Base-by-base conservation (phyloP, 2,329 filamentous ascomycete genomes). In the Fusarium nygamai region DNA sequence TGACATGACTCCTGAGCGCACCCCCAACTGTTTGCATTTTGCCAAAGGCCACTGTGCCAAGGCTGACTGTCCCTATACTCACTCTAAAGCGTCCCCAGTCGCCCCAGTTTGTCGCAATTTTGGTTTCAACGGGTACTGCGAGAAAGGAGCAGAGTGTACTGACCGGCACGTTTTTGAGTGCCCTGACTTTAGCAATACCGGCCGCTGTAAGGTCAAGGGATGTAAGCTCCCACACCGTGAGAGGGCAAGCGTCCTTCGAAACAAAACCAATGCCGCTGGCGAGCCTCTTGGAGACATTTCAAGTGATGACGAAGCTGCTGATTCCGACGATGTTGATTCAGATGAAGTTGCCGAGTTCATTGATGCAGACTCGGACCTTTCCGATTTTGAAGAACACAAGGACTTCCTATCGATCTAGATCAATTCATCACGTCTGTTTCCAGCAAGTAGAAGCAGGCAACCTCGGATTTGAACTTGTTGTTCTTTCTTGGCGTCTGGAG, bases 101-200 rank as follows among this genome's bases (percentile, higher is more conserved):
- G 94, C 95, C 58, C 91, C 89, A 36, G 94, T 98, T 54, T 99
- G 96, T 85, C 90, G 91, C 77, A 85, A 90, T 27, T 98, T 99
- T 86, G 96, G 94, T 34, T 90, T 91, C 61, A 89, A 95, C 79
- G 96, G 96, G 61, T 98, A 95, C 83, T 98, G 96, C 85, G 92
- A 93, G 71, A 93, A 93, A 81, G 96, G 96, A 69, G 88, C 89
- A 64, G 84, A 87, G 63, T 98, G 96, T 84, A 84, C 90, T 69
- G 91, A 96, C 73, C 92, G 95, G 70, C 96, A 99, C 85, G 92
- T 96, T 66, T 92, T 93, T 84, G 96, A 98, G 83, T 98, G 96
- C 83, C 96, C 96, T 72, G 93, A 97, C 82, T 98, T 97, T 86
- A 94, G 94, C 88, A 97, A 98, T 84, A 94, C 90, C 69, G 96